Percentiles rank a stretch among this genome's conserved stretches.
These are phyloP conservation scores for Botrytis pseudocinerea DNA, from an alignment of 2,329 filamentous ascomycete species.

Conservation along the genomic window DNA sequence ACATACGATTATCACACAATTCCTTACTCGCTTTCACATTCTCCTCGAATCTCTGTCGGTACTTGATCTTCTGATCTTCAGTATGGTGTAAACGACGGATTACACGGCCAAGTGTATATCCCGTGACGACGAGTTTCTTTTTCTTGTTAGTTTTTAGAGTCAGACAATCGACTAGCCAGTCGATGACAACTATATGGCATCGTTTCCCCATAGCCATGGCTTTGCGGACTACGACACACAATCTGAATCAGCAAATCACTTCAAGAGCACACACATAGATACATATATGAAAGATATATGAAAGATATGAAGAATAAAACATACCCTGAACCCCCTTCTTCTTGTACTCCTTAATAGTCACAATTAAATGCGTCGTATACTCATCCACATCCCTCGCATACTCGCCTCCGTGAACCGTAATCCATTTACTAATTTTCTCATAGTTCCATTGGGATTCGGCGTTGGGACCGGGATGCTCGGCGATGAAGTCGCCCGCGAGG, in stretches of 20 bases:
- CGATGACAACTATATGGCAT: conserved; percentile 48
- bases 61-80: conserved; percentile 45
- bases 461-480: conserved; percentile 2
- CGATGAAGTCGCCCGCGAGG: conserved; percentile 57
- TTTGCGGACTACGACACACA: conserved; percentile 42
- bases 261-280: too few relatives aligned
- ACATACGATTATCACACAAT: conserved; percentile 53
- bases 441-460: conserved; percentile 38
- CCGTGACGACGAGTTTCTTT: conserved; percentile 14
- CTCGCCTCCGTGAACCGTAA: conserved; percentile 59
- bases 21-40: conserved; percentile 43
- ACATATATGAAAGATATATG: not conserved
- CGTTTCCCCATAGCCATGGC: conserved; percentile 42
- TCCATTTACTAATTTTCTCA: conserved; percentile 65
- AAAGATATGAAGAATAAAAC: not conserved
- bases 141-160: conserved; percentile 41
- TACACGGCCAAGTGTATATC: conserved; percentile 33
- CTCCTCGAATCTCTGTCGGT: conserved; percentile 40
- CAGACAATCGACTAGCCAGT: conserved; percentile 49
- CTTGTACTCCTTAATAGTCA: conserved; percentile 62
- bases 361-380: conserved; percentile 71
- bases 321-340: conserved; percentile 33
- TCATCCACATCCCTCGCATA: conserved; percentile 54
- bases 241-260: not conserved
- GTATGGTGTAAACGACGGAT: conserved; percentile 36